phyloP scores from a whole-genome alignment of 257 asterid genomes.

The Solanum pinnatisectum region DNA sequence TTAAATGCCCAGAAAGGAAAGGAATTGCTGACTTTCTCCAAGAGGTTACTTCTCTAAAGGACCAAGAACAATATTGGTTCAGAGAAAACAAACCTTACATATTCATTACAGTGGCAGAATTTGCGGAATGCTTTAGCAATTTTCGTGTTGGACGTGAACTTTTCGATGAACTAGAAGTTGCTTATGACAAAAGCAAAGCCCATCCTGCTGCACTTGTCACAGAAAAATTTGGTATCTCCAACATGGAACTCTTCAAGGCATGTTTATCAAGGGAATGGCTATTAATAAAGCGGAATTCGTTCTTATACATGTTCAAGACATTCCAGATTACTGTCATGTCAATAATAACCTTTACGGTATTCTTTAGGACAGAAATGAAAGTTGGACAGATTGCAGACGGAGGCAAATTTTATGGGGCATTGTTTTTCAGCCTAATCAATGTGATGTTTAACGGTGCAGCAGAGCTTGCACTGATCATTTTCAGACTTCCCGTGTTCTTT shows the following conservation, averaged over 20 bases:
- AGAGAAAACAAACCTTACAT: conserved; percentile 50
- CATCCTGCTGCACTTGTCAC: conserved; percentile 96
- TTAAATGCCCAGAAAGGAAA: conserved; percentile 87
- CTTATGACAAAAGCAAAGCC: conserved; percentile 50
- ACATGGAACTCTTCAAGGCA: conserved; percentile 68
- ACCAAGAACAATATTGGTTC: conserved; percentile 91
- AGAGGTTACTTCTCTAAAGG: conserved; percentile 85
- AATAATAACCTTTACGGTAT: conserved; percentile 70
- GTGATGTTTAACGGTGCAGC: conserved; percentile 90
- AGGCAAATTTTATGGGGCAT: conserved; percentile 75
- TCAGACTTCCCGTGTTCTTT: conserved; percentile 84
- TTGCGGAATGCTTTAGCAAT: conserved; percentile 48
- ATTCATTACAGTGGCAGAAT: conserved; percentile 54
- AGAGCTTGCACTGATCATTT: conserved; percentile 65
- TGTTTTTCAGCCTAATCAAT: conserved; percentile 70
- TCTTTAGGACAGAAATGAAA: conserved; percentile 81
- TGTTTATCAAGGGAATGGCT: conserved; percentile 86
- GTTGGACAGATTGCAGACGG: conserved; percentile 58
- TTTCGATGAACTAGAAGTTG: conserved; percentile 56
- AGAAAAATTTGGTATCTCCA: conserved; percentile 74
- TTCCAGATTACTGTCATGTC: conserved; percentile 91
- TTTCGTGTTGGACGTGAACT: conserved; percentile 62
- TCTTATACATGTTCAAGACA: conserved; percentile 77
- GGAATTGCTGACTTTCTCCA: conserved; percentile 92
- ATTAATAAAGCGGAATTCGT: conserved; percentile 70